Evolutionary conservation across 768 basidiomycete species (phyloP).

Genomic region (Rhizopogon roseolus): DNA sequence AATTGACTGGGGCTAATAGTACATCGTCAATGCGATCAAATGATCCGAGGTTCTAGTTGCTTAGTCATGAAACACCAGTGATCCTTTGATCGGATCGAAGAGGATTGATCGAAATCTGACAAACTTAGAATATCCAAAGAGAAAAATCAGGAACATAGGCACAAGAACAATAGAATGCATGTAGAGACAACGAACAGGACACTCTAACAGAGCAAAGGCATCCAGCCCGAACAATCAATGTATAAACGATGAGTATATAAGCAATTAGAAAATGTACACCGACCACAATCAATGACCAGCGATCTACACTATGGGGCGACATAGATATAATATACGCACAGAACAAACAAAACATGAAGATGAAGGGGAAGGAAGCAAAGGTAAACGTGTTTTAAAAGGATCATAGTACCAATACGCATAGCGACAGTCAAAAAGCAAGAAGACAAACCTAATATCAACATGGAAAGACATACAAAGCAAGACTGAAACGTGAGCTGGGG

Average conservation of each 20-base stretch:
- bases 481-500: conserved; percentile 6
- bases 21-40: no score
- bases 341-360: conserved; percentile 17
- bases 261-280: conserved; percentile 24
- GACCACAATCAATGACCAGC: conserved; percentile 12
- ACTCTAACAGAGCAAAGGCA: not conserved
- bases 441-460: conserved; percentile 21
- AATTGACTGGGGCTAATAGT: no score
- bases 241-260: conserved; percentile 31
- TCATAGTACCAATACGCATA: conserved; percentile 9
- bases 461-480: conserved; percentile 19
- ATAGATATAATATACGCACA: conserved; percentile 29
- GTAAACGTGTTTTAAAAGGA: conserved; percentile 8
- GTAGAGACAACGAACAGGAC: not conserved
- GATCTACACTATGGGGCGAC: conserved; percentile 25
- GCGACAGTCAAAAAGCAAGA: conserved; percentile 19
- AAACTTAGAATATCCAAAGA: no score
- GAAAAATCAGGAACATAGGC: not conserved
- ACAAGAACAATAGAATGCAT: not conserved
- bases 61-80: no score
- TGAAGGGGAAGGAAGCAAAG: not conserved
- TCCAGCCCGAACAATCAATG: not conserved
- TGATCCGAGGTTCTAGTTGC: not conserved
- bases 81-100: no score
- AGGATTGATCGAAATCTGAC: no score